Conservation (phyloP, 73 alveolate species). For the Uronychia setigera region DNA sequence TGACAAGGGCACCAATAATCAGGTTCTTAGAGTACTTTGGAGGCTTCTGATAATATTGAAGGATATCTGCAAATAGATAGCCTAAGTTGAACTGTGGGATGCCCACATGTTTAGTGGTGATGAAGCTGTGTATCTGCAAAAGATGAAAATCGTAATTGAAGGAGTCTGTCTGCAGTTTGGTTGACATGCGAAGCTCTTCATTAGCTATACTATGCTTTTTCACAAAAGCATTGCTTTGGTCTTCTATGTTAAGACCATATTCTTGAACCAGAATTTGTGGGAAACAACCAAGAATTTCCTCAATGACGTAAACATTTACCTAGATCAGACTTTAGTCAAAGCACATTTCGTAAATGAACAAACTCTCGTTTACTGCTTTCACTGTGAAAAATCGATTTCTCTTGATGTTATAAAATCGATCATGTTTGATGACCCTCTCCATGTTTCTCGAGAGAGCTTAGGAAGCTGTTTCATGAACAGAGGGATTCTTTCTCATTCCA, state of each 20-base stretch:
- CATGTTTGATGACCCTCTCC: neutral
- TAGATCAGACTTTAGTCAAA: conserved; percentile 26
- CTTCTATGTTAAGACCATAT: neutral
- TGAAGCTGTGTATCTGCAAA: neutral
- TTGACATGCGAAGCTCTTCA: conserved; percentile 22
- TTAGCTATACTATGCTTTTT: conserved; percentile 17
- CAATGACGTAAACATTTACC: conserved; percentile 21
- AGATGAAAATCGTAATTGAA: conserved; percentile 60
- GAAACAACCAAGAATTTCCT: conserved; percentile 6
- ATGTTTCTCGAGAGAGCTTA: neutral
- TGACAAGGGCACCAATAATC: conserved; percentile 4
- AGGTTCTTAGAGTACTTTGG: conserved; percentile 36
- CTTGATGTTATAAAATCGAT: neutral
- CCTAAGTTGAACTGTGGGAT: conserved; percentile 18
- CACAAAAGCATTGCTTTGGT: neutral
- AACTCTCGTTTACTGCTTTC: conserved; percentile 17
- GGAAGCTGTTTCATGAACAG: neutral
- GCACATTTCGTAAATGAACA: conserved; percentile 35
- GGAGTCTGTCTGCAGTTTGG: conserved; percentile 47
- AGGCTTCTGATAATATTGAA: conserved; percentile 32
- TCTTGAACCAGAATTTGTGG: conserved; percentile 12
- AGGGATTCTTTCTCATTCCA: neutral
- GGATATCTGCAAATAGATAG: conserved; percentile 1
- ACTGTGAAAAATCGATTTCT: neutral
- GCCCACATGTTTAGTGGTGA: neutral